Base-by-base conservation (phyloP, 106 monocot genomes). In the Dendrobium catenatum region DNA sequence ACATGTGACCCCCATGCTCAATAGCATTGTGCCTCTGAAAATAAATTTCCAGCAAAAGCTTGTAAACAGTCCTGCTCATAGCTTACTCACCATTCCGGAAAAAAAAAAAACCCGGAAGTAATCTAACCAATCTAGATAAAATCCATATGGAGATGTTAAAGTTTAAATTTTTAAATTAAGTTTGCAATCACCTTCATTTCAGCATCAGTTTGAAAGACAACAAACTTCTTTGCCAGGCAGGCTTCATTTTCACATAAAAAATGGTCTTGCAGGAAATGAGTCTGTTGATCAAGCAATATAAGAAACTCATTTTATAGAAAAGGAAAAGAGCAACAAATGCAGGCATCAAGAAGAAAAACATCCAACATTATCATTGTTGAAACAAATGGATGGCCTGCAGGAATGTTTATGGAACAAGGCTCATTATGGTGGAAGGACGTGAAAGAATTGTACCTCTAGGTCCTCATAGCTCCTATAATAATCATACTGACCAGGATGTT, bases 1-100 rank as follows among this genome's bases (percentile, higher is more conserved):
- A 93, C 98, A 99, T 99, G 77, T 86, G 43, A 5, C 98, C 98
- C 27, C 93, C 98, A 84, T 99, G 98, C 76, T 95, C 91, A 13
- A 93, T 78, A 7, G 95, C 85, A 84, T 93, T 99, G 79, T 99
- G 98, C 77, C 98, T 91, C 98, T 99, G 83, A 9, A 84, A 51
- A 77, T 70, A 70, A 70, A 6, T 37, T 37, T 66, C 26, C 4
- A 66, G 64, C 15, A 70, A 70, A 70, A 29, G 13, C 13, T 15
- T 37, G 37, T 70, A 70, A 70, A 9, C 3, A 66, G 22, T 66
- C 24, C 64, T 20, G 46, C 8, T 51, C 51, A 51, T 51, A 51
- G 13, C 51, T 13, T 51, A 70, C 11, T 11, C 51, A 15, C 9
- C 8, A 70, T 70, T 70, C 4, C 37, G 17, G 1, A 8, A 70